Conservation (phyloP, 345 rosid genomes). For the Gossypium mustelinum region DNA sequence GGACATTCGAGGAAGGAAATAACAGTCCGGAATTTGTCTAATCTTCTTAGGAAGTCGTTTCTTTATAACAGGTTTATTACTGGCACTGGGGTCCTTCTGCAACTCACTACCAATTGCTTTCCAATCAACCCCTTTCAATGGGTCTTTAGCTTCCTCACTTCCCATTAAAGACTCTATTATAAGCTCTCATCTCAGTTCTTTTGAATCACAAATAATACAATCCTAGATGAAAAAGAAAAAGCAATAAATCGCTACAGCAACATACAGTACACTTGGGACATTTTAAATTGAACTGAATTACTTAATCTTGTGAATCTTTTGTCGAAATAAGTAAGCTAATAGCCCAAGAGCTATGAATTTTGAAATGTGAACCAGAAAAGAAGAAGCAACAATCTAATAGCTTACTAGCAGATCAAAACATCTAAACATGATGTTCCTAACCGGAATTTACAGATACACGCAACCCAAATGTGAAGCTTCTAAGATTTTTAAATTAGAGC, state of each 20-base stretch:
- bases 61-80: conserved; percentile 44
- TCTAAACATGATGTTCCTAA: not conserved
- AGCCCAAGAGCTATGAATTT: not conserved
- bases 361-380: not conserved
- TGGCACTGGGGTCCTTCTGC: conserved; percentile 59
- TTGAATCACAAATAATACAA: conserved; percentile 4
- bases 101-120: conserved; percentile 54
- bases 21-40: conserved; percentile 78
- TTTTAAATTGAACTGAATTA: not conserved
- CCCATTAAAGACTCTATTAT: conserved; percentile 35
- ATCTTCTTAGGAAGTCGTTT: conserved; percentile 75
- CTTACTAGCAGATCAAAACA: not conserved
- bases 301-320: not conserved
- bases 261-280: not conserved
- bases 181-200: conserved; percentile 5
- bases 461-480: not conserved
- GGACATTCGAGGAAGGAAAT: conserved; percentile 72
- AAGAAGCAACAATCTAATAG: not conserved
- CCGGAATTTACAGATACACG: not conserved
- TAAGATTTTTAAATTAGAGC: not conserved
- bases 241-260: conserved; percentile 35
- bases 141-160: conserved; percentile 60
- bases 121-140: conserved; percentile 92
- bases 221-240: not conserved
- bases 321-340: not conserved